Percentiles rank a stretch among this genome's conserved stretches.
Evolutionary conservation across 148 eudicot genomes (phyloP).

Genomic region (Camellia sinensis): DNA sequence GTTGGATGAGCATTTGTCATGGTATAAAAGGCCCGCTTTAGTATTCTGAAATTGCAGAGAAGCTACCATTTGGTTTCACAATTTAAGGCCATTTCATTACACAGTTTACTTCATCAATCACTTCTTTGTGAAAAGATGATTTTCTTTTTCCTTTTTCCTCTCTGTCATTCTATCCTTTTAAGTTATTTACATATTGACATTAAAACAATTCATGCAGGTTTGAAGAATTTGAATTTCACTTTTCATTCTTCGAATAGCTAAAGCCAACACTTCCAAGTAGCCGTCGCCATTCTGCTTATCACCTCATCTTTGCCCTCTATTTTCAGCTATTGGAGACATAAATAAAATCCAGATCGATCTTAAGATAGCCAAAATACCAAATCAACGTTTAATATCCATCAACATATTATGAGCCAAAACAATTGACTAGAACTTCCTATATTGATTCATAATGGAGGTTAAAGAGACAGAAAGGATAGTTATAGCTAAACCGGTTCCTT

Average conservation of each 20-base stretch:
- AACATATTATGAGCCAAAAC: neutral
- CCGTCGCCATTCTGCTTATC: neutral
- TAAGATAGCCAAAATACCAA: neutral
- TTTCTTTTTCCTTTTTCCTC: neutral
- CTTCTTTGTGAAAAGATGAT: too few species aligned
- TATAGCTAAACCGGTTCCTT: conserved; percentile 79
- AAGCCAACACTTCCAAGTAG: conserved; percentile 8
- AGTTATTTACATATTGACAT: neutral
- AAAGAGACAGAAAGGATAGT: conserved; percentile 52
- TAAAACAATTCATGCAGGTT: neutral
- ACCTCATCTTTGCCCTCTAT: neutral
- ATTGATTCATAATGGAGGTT: conserved; percentile 47
- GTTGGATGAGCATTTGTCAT: neutral
- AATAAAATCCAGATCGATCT: neutral
- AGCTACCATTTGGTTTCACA: too few species aligned
- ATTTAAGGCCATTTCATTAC: too few species aligned
- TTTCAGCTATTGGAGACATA: neutral
- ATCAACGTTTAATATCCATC: too few species aligned
- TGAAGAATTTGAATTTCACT: neutral
- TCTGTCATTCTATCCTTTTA: neutral
- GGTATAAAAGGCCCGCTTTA: too few species aligned
- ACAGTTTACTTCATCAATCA: too few species aligned
- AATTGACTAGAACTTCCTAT: neutral
- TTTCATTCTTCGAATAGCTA: conserved; percentile 2
- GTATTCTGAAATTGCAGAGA: too few species aligned